phyloP scores from a whole-genome alignment of 148 eudicot genomes.

The Camellia granthamiana region DNA sequence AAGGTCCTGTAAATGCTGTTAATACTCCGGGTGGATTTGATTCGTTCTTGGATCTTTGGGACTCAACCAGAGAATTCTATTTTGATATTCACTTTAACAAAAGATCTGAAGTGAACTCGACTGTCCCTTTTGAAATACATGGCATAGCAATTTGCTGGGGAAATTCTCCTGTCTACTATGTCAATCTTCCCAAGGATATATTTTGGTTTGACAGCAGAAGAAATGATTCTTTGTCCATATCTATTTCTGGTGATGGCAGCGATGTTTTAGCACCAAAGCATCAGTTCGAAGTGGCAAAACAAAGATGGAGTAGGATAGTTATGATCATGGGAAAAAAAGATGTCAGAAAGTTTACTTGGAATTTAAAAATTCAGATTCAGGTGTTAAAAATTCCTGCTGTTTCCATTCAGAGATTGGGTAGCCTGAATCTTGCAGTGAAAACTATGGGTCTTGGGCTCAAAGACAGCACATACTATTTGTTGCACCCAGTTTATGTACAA shows the following conservation, averaged over 20 bases:
- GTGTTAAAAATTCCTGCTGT: conserved; percentile 74
- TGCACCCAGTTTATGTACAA: conserved; percentile 43
- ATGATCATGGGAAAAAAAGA: conserved; percentile 50
- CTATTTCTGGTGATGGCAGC: conserved; percentile 27
- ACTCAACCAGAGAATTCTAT: conserved; percentile 53
- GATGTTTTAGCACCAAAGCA: conserved; percentile 30
- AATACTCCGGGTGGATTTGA: conserved; percentile 61
- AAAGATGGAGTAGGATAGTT: conserved; percentile 69
- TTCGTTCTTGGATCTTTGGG: conserved; percentile 84
- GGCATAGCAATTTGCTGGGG: conserved; percentile 95
- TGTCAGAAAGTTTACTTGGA: conserved; percentile 75
- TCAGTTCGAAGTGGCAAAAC: conserved; percentile 44
- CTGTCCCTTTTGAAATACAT: conserved; percentile 63
- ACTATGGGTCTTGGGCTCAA: conserved; percentile 49
- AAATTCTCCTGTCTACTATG: conserved; percentile 76
- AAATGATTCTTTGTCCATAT: conserved; percentile 14
- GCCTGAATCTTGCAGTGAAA: conserved; percentile 47
- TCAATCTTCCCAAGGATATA: conserved; percentile 77
- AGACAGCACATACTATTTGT: conserved; percentile 58
- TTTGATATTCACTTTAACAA: conserved; percentile 89
- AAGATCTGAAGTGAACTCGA: conserved; percentile 51
- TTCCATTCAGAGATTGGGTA: conserved; percentile 54
- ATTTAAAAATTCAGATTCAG: conserved; percentile 74
- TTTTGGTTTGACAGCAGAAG: conserved; percentile 35
- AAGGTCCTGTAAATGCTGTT: conserved; percentile 69